phyloP scores from a whole-genome alignment of 2,329 filamentous ascomycete genomes.

The Arthrobotrys megalospora region DNA sequence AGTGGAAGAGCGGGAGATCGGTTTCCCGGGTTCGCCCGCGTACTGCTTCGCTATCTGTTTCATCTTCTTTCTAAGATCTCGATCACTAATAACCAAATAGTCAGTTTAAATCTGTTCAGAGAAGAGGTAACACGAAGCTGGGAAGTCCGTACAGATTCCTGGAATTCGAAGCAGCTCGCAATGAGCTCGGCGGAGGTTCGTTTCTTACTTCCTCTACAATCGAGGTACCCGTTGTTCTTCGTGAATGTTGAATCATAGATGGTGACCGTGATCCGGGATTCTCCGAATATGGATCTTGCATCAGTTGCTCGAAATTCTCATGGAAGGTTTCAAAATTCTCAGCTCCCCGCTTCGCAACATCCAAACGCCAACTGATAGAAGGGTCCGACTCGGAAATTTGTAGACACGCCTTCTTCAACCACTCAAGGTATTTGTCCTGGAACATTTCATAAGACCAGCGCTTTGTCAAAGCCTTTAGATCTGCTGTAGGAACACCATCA shows the following conservation, averaged over 20 bases:
- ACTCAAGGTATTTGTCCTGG: slow-evolving; percentile 1
- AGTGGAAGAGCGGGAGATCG: not conserved
- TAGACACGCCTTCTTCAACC: slow-evolving; percentile 17
- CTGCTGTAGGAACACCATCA: not conserved
- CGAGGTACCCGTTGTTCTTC: slow-evolving; percentile 5
- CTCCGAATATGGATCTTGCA: not conserved
- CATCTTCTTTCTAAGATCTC: not conserved
- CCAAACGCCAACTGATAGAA: slow-evolving; percentile 1
- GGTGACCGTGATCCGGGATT: slow-evolving; percentile 4
- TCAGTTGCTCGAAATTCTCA: not conserved
- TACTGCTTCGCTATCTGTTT: not conserved
- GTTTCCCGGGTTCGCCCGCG: not conserved
- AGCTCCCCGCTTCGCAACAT: not conserved
- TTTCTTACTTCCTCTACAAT: not conserved
- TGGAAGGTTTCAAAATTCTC: slow-evolving; percentile 8
- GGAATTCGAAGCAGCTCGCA: not conserved
- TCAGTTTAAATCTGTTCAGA: not conserved
- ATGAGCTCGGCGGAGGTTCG: not conserved
- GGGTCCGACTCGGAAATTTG: slow-evolving; percentile 3
- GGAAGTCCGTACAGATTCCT: slow-evolving; percentile 1
- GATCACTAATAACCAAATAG: not conserved
- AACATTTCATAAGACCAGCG: slow-evolving; percentile 18
- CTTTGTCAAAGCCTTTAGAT: not conserved
- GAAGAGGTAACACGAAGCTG: not conserved
- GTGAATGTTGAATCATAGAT: slow-evolving; percentile 7